Evolutionary conservation across 805 yeast genomes (phyloP).

Genomic region (Starmerella floricola): DNA sequence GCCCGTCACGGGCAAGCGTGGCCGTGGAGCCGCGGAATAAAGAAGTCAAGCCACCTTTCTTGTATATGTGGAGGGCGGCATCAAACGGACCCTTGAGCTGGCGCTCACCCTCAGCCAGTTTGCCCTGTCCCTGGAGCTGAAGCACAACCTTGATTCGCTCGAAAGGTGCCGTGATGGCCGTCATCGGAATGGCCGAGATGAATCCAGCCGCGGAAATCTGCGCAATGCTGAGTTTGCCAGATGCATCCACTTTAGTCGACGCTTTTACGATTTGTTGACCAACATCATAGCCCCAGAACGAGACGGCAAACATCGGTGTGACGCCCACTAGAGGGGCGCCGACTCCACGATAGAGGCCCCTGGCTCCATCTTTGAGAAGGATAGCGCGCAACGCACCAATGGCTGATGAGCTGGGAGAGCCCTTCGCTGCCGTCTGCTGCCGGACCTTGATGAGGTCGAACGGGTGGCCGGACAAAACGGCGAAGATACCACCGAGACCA

Average conservation of each 20-base stretch:
- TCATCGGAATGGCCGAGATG: constrained; percentile 87
- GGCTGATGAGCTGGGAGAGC: constrained; percentile 37
- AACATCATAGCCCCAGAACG: constrained; percentile 95
- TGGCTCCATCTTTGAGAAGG: constrained; percentile 56
- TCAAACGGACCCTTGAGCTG: constrained; percentile 35
- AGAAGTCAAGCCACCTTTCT: constrained; percentile 71
- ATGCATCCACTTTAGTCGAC: constrained; percentile 30
- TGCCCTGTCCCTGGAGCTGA: constrained; percentile 54
- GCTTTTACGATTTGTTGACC: constrained; percentile 65
- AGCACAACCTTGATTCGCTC: constrained; percentile 90
- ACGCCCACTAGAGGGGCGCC: constrained; percentile 91
- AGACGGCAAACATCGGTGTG: constrained; percentile 96
- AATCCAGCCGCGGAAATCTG: constrained; percentile 89
- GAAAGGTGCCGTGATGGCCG: constrained; percentile 93
- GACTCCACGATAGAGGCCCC: constrained; percentile 87
- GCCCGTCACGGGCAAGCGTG: constrained; percentile 92
- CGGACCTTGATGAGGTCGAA: constrained; percentile 88
- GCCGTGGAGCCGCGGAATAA: constrained; percentile 85
- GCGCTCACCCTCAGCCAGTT: constrained; percentile 29
- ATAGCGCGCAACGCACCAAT: constrained; percentile 47
- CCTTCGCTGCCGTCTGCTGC: constrained; percentile 56
- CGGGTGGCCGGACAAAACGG: constrained; percentile 93
- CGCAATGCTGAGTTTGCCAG: constrained; percentile 41
- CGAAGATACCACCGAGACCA: constrained; percentile 93
- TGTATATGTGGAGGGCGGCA: constrained; percentile 55